These are phyloP conservation scores for Acorus calamus DNA, from an alignment of 106 monocot species.

Conservation along the genomic window DNA sequence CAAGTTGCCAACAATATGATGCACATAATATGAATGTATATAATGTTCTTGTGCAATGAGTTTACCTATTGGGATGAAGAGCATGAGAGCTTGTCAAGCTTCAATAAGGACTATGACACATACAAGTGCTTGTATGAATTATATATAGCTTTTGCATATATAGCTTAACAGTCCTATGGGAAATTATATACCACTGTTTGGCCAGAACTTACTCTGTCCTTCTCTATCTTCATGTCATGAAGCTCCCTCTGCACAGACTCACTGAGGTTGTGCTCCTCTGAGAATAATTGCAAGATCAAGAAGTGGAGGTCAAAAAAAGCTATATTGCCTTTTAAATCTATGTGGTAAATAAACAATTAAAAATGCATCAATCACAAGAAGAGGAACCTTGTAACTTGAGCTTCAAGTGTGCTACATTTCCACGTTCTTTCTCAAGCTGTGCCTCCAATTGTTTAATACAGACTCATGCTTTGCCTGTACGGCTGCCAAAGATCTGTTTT, in stretches of 20 bases:
- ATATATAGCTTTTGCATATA: background rate
- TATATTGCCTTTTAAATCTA: background rate
- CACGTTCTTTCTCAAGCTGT: constrained; percentile 16
- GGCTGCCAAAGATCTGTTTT: constrained; percentile 8
- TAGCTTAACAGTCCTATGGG: background rate
- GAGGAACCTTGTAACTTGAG: constrained; percentile 15
- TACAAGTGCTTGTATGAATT: background rate
- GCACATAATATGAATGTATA: background rate
- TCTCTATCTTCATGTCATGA: constrained; percentile 13
- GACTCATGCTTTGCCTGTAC: constrained; percentile 7
- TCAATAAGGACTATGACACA: too few species aligned
- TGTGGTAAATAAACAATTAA: background rate
- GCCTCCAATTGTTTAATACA: constrained; percentile 9
- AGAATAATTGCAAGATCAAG: background rate
- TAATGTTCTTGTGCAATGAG: background rate
- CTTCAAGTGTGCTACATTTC: constrained; percentile 4
- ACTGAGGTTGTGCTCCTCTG: constrained; percentile 15
- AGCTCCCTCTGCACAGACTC: constrained; percentile 10
- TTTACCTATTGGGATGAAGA: background rate
- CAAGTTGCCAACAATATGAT: background rate
- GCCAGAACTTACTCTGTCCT: constrained; percentile 13
- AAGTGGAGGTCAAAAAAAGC: background rate
- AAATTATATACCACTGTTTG: background rate
- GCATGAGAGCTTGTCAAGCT: background rate
- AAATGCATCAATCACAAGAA: background rate